phyloP scores from a whole-genome alignment of 495 filamentous ascomycete species.

The Penicillium herquei region DNA sequence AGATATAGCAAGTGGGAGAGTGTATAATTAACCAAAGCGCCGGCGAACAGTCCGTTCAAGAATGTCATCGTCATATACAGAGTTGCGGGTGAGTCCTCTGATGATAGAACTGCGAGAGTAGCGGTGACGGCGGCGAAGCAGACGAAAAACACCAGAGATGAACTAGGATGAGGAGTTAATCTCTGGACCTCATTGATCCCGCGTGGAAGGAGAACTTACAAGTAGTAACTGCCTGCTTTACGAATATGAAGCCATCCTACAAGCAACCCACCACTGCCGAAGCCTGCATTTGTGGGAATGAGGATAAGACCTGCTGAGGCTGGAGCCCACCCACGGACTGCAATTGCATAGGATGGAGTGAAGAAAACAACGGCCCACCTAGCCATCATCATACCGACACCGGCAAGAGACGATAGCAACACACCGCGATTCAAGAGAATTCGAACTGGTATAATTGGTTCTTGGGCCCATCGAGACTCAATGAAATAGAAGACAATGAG shows the following conservation, averaged over 20 bases:
- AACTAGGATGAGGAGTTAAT: slow-evolving; percentile 23
- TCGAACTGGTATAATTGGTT: slow-evolving; percentile 69
- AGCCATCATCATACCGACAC: slow-evolving; percentile 70
- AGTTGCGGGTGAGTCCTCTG: slow-evolving; percentile 36
- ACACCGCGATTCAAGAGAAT: slow-evolving; percentile 63
- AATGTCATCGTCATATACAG: slow-evolving; percentile 58
- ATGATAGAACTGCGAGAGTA: slow-evolving; percentile 49
- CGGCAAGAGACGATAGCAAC: slow-evolving; percentile 64
- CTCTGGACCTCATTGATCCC: neutral
- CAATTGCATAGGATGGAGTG: slow-evolving; percentile 70
- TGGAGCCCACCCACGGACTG: slow-evolving; percentile 62
- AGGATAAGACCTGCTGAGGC: slow-evolving; percentile 68
- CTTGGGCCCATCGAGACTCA: slow-evolving; percentile 52
- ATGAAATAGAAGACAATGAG: slow-evolving; percentile 59
- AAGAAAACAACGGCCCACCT: slow-evolving; percentile 79
- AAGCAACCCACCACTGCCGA: slow-evolving; percentile 65
- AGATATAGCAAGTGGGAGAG: slow-evolving; percentile 73
- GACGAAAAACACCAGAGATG: slow-evolving; percentile 52
- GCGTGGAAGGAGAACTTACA: slow-evolving; percentile 24
- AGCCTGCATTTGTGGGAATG: slow-evolving; percentile 73
- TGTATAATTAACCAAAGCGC: slow-evolving; percentile 72
- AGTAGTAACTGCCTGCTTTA: slow-evolving; percentile 63
- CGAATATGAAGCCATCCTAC: slow-evolving; percentile 71
- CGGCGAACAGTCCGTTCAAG: slow-evolving; percentile 65
- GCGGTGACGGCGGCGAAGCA: slow-evolving; percentile 54